These are phyloP conservation scores for Primulina eburnea DNA, from an alignment of 257 asterid genomes.

Conservation along the genomic window DNA sequence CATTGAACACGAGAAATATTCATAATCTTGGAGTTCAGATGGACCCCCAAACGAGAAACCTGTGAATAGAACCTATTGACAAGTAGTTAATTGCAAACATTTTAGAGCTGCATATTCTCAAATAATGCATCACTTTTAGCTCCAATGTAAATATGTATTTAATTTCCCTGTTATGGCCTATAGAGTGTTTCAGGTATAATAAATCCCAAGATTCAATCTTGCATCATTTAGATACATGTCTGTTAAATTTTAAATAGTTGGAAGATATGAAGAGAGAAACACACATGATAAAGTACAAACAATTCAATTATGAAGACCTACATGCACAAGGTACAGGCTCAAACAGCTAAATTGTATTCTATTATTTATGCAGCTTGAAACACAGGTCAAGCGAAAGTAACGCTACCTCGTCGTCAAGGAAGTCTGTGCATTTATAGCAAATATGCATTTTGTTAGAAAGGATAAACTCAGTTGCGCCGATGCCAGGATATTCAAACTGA, in stretches of 20 bases:
- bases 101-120: neutral
- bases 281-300: neutral
- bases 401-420: conserved; percentile 88
- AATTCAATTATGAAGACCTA: neutral
- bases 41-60: conserved; percentile 91
- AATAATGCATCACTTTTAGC: neutral
- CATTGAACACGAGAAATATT: conserved; percentile 91
- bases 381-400: neutral
- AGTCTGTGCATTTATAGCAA: conserved; percentile 85
- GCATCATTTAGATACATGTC: neutral
- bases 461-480: conserved; percentile 73
- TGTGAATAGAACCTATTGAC: conserved; percentile 78
- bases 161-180: neutral
- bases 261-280: neutral
- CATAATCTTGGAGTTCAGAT: conserved; percentile 86
- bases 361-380: neutral
- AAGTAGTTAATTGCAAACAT: conserved; percentile 15
- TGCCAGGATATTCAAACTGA: conserved; percentile 61
- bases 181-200: conserved; percentile 6
- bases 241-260: neutral
- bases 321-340: neutral
- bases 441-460: conserved; percentile 94
- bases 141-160: neutral
- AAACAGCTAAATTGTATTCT: neutral
- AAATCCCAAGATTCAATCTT: conserved; percentile 1